Base-by-base conservation (phyloP, 352 stramenopile genomes). In the Phytophthora lateralis region DNA sequence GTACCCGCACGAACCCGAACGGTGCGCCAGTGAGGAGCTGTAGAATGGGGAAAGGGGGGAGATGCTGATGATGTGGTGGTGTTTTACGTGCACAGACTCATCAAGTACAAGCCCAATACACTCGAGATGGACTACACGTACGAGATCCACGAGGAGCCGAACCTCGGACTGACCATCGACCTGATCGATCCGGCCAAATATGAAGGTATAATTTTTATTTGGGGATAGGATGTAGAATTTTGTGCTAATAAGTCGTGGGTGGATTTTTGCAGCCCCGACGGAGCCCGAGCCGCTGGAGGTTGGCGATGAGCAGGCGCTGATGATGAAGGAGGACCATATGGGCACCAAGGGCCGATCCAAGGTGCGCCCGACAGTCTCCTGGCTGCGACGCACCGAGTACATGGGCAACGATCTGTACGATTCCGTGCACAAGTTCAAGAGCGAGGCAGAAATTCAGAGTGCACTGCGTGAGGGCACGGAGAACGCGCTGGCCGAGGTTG, bases 31-130 rank as follows among this genome's bases (percentile, higher is more conserved):
- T 0, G 6, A 32, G 17, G 12, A 61, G 17, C 37, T 44, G 18
- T 58, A 24, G 10, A 62, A 38, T 6, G 11, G 14, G 32, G 0
- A 38, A 4, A 21, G 38, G n/a, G 27, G 20, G 9, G 15, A 39
- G 18, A 46, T 6, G 10, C 34, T 66, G 32, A 56, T 14, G 14
- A 9, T 14, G 24, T 30, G n/a, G 4, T 65, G 39, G n/a, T 34
- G 49, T 24, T 43, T 32, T 54, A 15, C 59, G 27, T 62, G 37
- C 5, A 50, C 32, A 91, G 82, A 52, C 68, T 91, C 15, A 85
- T 93, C 69, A 95, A 95, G 77, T 95, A 93, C 80, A 95, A 92
- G 55, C 86, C 86, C 26, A 93, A 93, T 54, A 74, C 82, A 18
- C 63, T 95, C 32, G 86, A 95, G 57, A 79, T 88, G 71, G 86